A percentile compares a stretch with the other conserved stretches of the same genome.
Evolutionary conservation across 1,139 yeast species (phyloP).

Genomic region (Yamadazyma conglobata): DNA sequence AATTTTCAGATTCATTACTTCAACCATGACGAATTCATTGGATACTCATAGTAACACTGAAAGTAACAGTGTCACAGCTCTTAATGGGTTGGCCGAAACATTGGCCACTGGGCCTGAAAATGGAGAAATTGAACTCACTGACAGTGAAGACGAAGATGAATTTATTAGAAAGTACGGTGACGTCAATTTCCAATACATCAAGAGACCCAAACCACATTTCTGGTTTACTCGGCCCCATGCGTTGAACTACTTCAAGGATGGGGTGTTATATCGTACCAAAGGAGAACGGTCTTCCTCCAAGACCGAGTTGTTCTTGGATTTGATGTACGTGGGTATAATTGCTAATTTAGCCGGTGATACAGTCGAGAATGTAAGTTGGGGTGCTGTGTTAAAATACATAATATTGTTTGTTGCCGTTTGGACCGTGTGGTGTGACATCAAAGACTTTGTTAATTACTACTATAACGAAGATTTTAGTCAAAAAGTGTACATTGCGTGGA

Average conservation of each 20-base stretch:
- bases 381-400: slow-evolving; percentile 45
- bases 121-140: slow-evolving; percentile 16
- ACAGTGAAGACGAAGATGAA: slow-evolving; percentile 42
- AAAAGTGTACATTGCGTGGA: slow-evolving; percentile 52
- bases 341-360: slow-evolving; percentile 59
- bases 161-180: slow-evolving; percentile 51
- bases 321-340: slow-evolving; percentile 62
- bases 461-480: slow-evolving; percentile 61
- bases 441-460: slow-evolving; percentile 63
- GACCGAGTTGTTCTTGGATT: slow-evolving; percentile 58
- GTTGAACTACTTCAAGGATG: slow-evolving; percentile 57
- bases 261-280: slow-evolving; percentile 52
- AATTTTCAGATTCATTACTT: no score
- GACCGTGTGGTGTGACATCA: slow-evolving; percentile 63
- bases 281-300: slow-evolving; percentile 52
- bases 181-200: slow-evolving; percentile 46
- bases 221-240: slow-evolving; percentile 59
- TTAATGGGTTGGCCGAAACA: slow-evolving; percentile 1
- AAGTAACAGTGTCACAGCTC: not conserved
- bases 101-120: not conserved
- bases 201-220: slow-evolving; percentile 38
- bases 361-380: slow-evolving; percentile 48
- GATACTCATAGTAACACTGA: not conserved
- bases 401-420: slow-evolving; percentile 56
- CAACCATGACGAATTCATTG: no score